Percentiles rank a stretch among this genome's conserved stretches.
Conservation (phyloP, 176 grass and related monocot species). For the Phyllostachys edulis region DNA sequence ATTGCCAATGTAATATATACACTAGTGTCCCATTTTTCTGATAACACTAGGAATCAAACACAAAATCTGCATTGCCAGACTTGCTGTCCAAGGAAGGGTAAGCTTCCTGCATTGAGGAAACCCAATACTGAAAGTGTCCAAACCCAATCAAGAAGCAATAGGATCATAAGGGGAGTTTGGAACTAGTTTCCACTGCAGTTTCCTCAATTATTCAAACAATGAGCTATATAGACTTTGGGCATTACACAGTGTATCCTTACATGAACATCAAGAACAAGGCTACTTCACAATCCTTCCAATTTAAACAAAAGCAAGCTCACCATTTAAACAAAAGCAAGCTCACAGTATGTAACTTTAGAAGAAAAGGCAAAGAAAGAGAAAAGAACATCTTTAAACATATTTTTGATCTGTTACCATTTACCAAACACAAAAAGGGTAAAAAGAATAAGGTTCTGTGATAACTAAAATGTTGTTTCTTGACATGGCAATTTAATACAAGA, state of each 20-base stretch:
- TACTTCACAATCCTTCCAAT: not conserved
- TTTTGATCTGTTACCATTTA: not conserved
- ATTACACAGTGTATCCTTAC: not conserved
- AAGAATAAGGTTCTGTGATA: too few relatives aligned
- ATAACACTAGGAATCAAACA: too few relatives aligned
- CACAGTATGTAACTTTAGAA: constrained; percentile 27
- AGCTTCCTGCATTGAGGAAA: not conserved
- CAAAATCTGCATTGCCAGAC: too few relatives aligned
- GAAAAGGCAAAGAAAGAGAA: not conserved
- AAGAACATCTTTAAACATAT: not conserved
- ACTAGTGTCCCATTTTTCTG: too few relatives aligned
- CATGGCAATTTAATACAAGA: too few relatives aligned
- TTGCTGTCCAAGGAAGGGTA: too few relatives aligned
- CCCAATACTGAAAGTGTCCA: not conserved
- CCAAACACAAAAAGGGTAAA: too few relatives aligned
- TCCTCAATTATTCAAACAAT: not conserved
- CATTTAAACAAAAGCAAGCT: too few relatives aligned
- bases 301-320: constrained; percentile 28
- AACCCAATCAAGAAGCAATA: not conserved
- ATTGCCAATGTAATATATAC: too few relatives aligned
- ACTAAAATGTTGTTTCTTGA: too few relatives aligned
- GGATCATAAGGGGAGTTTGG: not conserved
- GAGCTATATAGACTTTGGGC: not conserved
- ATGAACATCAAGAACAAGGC: not conserved
- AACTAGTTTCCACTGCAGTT: not conserved